Percentiles rank a stretch among this genome's conserved stretches.
Evolutionary conservation across 2,329 filamentous ascomycete species (phyloP).

Genomic region (Exophiala calicioides): DNA sequence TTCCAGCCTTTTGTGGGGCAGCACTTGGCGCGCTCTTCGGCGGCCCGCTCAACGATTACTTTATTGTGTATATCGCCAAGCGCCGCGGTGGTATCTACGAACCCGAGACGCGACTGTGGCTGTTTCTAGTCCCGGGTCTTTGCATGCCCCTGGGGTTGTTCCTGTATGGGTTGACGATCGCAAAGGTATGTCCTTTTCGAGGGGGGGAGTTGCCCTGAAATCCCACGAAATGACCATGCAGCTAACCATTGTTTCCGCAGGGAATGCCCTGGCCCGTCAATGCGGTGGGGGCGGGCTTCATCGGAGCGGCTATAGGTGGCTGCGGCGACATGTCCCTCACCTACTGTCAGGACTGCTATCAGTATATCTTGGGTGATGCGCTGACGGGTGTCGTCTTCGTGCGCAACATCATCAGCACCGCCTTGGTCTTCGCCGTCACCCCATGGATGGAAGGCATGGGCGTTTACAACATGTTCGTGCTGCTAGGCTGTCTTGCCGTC

Average conservation of each 20-base stretch:
- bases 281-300: slow-evolving; percentile 37
- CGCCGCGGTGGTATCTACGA: slow-evolving; percentile 51
- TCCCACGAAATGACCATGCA: not conserved
- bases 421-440: slow-evolving; percentile 50
- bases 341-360: slow-evolving; percentile 36
- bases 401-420: slow-evolving; percentile 47
- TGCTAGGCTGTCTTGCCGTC: slow-evolving; percentile 40
- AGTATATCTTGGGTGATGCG: slow-evolving; percentile 49
- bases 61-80: slow-evolving; percentile 45
- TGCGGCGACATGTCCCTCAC: slow-evolving; percentile 33
- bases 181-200: slow-evolving; percentile 36
- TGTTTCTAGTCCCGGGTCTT: slow-evolving; percentile 38
- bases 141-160: slow-evolving; percentile 40
- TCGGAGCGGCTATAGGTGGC: slow-evolving; percentile 36
- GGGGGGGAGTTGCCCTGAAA: not conserved
- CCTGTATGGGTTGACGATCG: slow-evolving; percentile 42
- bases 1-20: slow-evolving; percentile 43
- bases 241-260: slow-evolving; percentile 2
- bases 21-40: slow-evolving; percentile 44
- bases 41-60: slow-evolving; percentile 43
- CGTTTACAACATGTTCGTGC: slow-evolving; percentile 45
- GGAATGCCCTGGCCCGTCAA: slow-evolving; percentile 36
- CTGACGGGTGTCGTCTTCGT: slow-evolving; percentile 49
- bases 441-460: slow-evolving; percentile 45
- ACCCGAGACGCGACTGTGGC: slow-evolving; percentile 51